These are phyloP conservation scores for Miamiensis avidus DNA, from an alignment of 169 alveolate genomes.

Conservation along the genomic window DNA sequence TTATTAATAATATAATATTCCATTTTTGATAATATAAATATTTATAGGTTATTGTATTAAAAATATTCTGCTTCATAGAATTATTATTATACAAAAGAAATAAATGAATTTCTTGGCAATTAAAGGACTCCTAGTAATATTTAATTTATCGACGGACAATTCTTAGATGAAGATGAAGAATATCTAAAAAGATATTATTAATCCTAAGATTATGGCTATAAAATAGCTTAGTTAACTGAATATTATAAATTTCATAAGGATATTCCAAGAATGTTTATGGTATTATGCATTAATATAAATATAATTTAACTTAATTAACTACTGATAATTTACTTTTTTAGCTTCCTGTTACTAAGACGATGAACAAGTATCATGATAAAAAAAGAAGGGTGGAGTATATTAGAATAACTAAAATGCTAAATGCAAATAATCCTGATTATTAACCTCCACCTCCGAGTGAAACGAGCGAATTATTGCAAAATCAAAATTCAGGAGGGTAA, in stretches of 20 bases:
- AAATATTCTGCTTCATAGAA: neutral
- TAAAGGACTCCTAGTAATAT: neutral
- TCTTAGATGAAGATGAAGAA: slow-evolving; percentile 34
- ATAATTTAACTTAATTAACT: neutral
- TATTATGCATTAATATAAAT: no score
- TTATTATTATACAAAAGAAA: slow-evolving; percentile 12
- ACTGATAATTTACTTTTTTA: neutral
- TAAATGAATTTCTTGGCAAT: slow-evolving; percentile 19
- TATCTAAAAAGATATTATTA: slow-evolving; percentile 26
- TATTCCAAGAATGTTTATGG: slow-evolving; percentile 19
- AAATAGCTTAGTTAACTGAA: slow-evolving; percentile 21
- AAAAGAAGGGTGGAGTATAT: neutral
- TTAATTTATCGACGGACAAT: neutral
- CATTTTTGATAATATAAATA: no score
- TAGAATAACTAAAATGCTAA: neutral
- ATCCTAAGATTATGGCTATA: slow-evolving; percentile 3
- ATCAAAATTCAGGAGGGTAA: no score
- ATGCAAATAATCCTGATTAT: neutral
- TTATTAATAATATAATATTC: no score
- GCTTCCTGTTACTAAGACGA: neutral
- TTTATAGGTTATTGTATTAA: neutral
- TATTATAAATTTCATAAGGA: slow-evolving; percentile 37
- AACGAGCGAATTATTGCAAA: neutral
- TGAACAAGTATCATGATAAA: neutral
- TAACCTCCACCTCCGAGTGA: neutral